Percentiles rank a stretch among this genome's conserved stretches.
These are phyloP conservation scores for Kodamaea lidongshanica DNA, from an alignment of 805 yeast species.

Conservation along the genomic window DNA sequence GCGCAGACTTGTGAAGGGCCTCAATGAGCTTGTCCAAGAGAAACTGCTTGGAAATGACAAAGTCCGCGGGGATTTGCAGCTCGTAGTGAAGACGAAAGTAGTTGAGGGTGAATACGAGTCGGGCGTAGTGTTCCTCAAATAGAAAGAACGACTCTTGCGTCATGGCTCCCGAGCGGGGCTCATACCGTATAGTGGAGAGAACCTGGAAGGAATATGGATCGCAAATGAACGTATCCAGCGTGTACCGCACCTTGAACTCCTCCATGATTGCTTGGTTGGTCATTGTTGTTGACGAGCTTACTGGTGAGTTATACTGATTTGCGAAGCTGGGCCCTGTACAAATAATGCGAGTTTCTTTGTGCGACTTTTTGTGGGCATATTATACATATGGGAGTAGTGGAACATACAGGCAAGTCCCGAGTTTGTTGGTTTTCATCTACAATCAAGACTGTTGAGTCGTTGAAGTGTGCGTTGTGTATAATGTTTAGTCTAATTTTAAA, in stretches of 20 bases:
- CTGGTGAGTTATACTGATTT: neutral
- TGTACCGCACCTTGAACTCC: constrained; percentile 7
- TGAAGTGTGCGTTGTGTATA: no score
- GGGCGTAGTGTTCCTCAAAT: constrained; percentile 54
- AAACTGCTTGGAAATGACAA: constrained; percentile 35
- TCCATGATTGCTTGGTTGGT: constrained; percentile 1
- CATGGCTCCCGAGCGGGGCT: constrained; percentile 40
- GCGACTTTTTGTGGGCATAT: no score
- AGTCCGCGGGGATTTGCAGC: constrained; percentile 27
- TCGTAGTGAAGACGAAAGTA: constrained; percentile 36
- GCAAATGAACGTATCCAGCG: constrained; percentile 7
- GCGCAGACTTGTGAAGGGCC: constrained; percentile 20
- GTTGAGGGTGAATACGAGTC: constrained; percentile 48
- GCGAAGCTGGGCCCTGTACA: no score
- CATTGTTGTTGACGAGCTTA: neutral
- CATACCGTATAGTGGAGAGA: constrained; percentile 70
- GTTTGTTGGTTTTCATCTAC: no score
- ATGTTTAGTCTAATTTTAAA: no score
- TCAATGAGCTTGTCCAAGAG: constrained; percentile 31
- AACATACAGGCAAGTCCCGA: no score
- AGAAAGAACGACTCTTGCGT: constrained; percentile 44
- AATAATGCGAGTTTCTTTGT: no score
- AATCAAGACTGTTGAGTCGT: no score
- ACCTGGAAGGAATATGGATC: constrained; percentile 42
- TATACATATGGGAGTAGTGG: no score